Percentiles rank a stretch among this genome's conserved stretches.
Evolutionary conservation across 139 green algal species (phyloP).

Genomic region (Parachlorella kessleri): DNA sequence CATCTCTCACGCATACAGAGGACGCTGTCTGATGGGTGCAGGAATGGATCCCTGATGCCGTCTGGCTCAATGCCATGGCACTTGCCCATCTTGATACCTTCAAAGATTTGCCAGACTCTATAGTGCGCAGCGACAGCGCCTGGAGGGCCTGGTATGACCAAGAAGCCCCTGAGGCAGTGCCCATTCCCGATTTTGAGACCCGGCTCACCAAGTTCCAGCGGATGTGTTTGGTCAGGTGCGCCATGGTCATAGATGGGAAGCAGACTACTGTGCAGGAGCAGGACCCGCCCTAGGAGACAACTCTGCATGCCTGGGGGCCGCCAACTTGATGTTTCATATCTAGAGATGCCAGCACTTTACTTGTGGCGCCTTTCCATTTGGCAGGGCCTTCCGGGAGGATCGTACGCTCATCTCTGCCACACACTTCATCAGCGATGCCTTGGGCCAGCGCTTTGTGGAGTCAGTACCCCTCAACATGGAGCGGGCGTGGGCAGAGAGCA

Average conservation of each 20-base stretch:
- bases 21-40: no score
- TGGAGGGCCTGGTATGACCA: conserved; percentile 92
- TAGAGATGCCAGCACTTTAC: not conserved
- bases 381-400: conserved; percentile 84
- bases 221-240: conserved; percentile 85
- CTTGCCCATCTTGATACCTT: conserved; percentile 78
- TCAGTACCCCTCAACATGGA: conserved; percentile 89
- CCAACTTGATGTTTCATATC: not conserved
- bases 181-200: conserved; percentile 87
- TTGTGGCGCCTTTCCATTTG: not conserved
- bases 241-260: not conserved
- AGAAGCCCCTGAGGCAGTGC: conserved; percentile 82
- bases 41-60: conserved; percentile 83
- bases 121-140: conserved; percentile 83
- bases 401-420: conserved; percentile 85
- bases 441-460: conserved; percentile 91
- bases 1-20: no score
- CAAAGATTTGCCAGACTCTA: conserved; percentile 79
- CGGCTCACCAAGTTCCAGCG: conserved; percentile 88
- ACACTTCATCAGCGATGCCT: conserved; percentile 83
- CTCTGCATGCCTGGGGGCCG: no score
- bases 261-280: no score
- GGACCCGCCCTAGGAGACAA: no score
- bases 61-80: conserved; percentile 88
- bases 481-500: conserved; percentile 64